Evolutionary conservation across 2,329 filamentous ascomycete species (phyloP).

Genomic region (Colletotrichum limetticola): DNA sequence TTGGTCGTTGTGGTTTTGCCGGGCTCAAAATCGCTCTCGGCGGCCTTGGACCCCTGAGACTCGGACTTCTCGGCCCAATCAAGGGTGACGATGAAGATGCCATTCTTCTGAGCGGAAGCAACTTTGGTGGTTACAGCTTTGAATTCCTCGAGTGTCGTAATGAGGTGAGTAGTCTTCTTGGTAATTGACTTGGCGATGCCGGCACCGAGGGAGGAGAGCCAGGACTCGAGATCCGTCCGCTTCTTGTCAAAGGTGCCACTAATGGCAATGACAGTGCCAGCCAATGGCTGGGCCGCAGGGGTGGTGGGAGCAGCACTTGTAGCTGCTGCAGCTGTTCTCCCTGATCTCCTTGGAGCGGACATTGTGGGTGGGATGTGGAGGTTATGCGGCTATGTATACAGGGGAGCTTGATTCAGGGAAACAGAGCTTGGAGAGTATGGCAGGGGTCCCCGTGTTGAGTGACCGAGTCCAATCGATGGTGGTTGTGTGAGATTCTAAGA

Average conservation of each 20-base stretch:
- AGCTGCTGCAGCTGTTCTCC: constrained; percentile 7
- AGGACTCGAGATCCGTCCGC: constrained; percentile 60
- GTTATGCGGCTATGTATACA: not conserved
- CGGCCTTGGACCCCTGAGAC: constrained; percentile 49
- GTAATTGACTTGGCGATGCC: constrained; percentile 58
- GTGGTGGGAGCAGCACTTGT: not conserved
- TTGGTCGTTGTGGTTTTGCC: constrained; percentile 7
- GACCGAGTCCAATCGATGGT: not conserved
- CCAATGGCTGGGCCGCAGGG: constrained; percentile 48
- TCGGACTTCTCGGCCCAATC: constrained; percentile 72
- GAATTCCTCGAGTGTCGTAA: constrained; percentile 65
- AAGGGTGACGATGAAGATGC: constrained; percentile 65
- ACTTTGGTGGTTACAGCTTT: constrained; percentile 62
- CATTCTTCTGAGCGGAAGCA: constrained; percentile 55
- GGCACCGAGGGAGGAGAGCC: constrained; percentile 62
- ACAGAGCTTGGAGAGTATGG: not conserved
- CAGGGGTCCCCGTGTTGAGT: not conserved
- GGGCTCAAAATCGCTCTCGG: constrained; percentile 45
- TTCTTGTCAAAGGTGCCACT: constrained; percentile 69
- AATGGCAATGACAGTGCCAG: constrained; percentile 63
- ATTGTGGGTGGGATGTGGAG: constrained; percentile 23
- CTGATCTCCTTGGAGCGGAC: constrained; percentile 28
- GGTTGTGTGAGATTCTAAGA: not conserved
- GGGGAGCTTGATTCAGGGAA: not conserved
- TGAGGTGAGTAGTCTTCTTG: constrained; percentile 64